These are phyloP conservation scores for Hypoxylon rubiginosum DNA, from an alignment of 2,329 filamentous ascomycete species.

Conservation along the genomic window DNA sequence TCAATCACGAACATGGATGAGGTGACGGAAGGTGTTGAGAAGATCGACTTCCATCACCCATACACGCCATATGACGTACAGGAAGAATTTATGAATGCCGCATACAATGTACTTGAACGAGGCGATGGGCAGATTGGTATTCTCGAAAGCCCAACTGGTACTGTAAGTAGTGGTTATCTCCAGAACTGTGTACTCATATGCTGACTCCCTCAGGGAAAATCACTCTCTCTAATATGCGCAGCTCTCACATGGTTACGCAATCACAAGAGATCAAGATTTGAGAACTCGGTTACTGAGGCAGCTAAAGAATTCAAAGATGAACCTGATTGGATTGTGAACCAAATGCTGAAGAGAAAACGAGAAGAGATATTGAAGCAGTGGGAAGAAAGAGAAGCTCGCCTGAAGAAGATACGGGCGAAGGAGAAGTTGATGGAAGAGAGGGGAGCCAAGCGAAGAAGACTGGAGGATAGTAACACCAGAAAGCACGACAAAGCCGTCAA, in stretches of 20 bases:
- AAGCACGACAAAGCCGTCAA: slow-evolving; percentile 47
- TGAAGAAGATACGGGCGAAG: slow-evolving; percentile 74
- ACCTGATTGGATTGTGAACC: slow-evolving; percentile 86
- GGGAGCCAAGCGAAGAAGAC: slow-evolving; percentile 61
- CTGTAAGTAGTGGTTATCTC: slow-evolving; percentile 56
- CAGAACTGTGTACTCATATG: neutral
- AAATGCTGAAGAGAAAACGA: slow-evolving; percentile 77
- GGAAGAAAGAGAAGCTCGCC: slow-evolving; percentile 79
- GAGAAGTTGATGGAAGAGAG: slow-evolving; percentile 69
- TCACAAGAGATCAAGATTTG: slow-evolving; percentile 75
- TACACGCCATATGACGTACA: slow-evolving; percentile 91
- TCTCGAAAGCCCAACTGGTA: slow-evolving; percentile 93
- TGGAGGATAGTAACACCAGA: slow-evolving; percentile 53
- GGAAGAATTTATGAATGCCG: slow-evolving; percentile 84
- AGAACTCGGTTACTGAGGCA: slow-evolving; percentile 62
- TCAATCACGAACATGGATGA: slow-evolving; percentile 43
- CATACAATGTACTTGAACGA: slow-evolving; percentile 81
- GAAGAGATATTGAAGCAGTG: slow-evolving; percentile 75
- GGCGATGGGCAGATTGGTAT: slow-evolving; percentile 84
- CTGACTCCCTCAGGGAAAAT: slow-evolving; percentile 76
- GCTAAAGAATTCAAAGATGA: slow-evolving; percentile 71
- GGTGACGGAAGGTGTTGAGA: slow-evolving; percentile 44
- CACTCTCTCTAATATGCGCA: slow-evolving; percentile 89
- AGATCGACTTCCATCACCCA: slow-evolving; percentile 83
- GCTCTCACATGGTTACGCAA: slow-evolving; percentile 92